phyloP scores from a whole-genome alignment of 2,329 filamentous ascomycete species.

The Thyridium curvatum region DNA sequence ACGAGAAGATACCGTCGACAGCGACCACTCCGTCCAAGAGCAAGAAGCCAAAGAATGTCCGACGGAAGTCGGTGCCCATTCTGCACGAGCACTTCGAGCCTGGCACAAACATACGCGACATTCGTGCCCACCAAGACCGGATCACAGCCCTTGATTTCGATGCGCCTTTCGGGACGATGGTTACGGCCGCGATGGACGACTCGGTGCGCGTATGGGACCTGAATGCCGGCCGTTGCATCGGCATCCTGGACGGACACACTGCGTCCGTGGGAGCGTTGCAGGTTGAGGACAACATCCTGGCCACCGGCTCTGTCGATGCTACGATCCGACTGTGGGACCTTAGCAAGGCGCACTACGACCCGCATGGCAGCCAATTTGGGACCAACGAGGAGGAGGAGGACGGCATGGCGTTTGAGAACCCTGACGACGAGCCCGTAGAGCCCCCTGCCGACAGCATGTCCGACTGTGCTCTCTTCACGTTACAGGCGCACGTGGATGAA shows the following conservation, averaged over 20 bases:
- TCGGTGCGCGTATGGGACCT: slow-evolving; percentile 95
- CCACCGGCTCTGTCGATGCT: slow-evolving; percentile 90
- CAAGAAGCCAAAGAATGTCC: slow-evolving; percentile 49
- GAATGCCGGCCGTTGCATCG: slow-evolving; percentile 87
- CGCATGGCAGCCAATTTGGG: slow-evolving; percentile 55
- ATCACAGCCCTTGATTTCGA: slow-evolving; percentile 95
- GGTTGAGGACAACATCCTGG: slow-evolving; percentile 91
- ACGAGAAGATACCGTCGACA: slow-evolving; percentile 73
- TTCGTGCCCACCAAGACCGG: slow-evolving; percentile 80
- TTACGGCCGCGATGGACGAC: slow-evolving; percentile 87
- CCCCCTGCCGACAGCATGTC: slow-evolving; percentile 74
- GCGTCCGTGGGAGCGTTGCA: slow-evolving; percentile 90
- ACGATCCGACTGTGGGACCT: slow-evolving; percentile 94
- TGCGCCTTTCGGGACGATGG: slow-evolving; percentile 91
- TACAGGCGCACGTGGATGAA: slow-evolving; percentile 88
- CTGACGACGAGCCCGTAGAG: slow-evolving; percentile 61
- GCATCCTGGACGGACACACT: slow-evolving; percentile 85
- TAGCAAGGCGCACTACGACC: slow-evolving; percentile 78
- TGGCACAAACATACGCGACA: slow-evolving; percentile 79
- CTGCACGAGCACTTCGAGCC: slow-evolving; percentile 93
- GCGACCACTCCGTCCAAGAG: slow-evolving; percentile 42
- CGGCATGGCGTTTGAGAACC: slow-evolving; percentile 66
- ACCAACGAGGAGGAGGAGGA: slow-evolving; percentile 57
- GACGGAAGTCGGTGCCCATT: slow-evolving; percentile 84
- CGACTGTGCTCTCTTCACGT: slow-evolving; percentile 81